phyloP scores from a whole-genome alignment of 1,284 basidiomycete genomes.

The Ceratobasidium sp. region DNA sequence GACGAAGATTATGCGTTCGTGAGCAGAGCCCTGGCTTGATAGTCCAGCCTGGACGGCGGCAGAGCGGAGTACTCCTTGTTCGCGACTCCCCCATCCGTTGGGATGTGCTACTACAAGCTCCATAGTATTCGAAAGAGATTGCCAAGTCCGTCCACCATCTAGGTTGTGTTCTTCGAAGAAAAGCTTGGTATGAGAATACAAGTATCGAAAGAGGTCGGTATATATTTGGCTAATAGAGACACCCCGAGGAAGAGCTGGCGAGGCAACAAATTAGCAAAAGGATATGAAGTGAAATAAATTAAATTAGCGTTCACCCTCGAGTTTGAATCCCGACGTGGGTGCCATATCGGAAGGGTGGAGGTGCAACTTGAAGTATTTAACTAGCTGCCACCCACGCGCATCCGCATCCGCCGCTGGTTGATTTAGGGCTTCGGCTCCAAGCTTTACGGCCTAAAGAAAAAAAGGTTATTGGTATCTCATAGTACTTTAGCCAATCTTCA shows the following conservation, averaged over 20 bases:
- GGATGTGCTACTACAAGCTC: conserved; percentile 39
- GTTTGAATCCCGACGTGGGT: neutral
- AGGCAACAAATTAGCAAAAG: too few relatives aligned
- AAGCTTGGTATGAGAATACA: conserved; percentile 24
- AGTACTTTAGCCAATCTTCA: neutral
- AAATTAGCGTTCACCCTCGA: neutral
- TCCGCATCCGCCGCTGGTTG: neutral
- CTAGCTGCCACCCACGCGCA: neutral
- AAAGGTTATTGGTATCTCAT: neutral
- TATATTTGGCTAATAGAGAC: conserved; percentile 16
- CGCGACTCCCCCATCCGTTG: conserved; percentile 40
- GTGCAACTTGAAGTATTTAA: conserved; percentile 30
- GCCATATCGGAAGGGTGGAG: conserved; percentile 7
- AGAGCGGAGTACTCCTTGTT: conserved; percentile 37
- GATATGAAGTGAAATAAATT: neutral
- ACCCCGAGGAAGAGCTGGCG: conserved; percentile 15
- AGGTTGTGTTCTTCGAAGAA: conserved; percentile 34
- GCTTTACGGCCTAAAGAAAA: neutral
- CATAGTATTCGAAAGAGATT: neutral
- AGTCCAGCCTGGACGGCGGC: conserved; percentile 27
- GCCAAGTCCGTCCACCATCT: conserved; percentile 18
- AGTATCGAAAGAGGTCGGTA: conserved; percentile 26
- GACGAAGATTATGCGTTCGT: conserved; percentile 31
- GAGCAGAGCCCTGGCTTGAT: neutral
- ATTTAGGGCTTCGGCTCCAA: conserved; percentile 16